Base-by-base conservation (phyloP, 2,329 filamentous ascomycete species). In the Cytospora leucostoma region DNA sequence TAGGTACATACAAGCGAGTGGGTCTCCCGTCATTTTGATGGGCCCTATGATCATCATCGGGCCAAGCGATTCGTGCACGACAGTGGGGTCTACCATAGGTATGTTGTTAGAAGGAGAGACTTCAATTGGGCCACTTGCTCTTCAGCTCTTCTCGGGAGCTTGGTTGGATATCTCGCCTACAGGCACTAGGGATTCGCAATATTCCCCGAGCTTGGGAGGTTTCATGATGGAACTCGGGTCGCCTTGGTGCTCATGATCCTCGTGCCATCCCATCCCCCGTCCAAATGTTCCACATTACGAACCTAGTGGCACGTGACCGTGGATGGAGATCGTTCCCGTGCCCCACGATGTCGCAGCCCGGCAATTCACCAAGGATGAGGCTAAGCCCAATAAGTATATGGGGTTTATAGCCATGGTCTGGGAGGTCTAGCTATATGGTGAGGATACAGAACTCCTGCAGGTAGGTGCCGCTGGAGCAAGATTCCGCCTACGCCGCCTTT, bases 221-320 rank as follows among this genome's bases (percentile, higher is more conserved):
- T 64, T 59, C 59, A 64, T 50, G 62, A 52, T 62, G 54, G 50
- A 57, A 53, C 63, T 44, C 59, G 62, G 47, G 37, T 53, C 51
- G 51, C 50, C 35, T 54, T 58, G 54, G 54, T 35, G 33, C 27
- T 32, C 7, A 35, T 33, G n/a, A 38, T 51, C 49, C 51, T 52
- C 34, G 49, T 62, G 60, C 47, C 40, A 49, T 60, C 35, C 35
- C 58, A 27, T 27, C 34, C 51, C 7, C 50, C 35, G 17, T 54
- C 35, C 7, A 37, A 19, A 12, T 51, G 54, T 60, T 35, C 58
- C 51, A 54, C 59, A 38, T 34, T 33, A 44, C 32, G 59, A 57
- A 40, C 44, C 38, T 32, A 33, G 12, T 32, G 33, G 49, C 47
- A 40, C 55, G 50, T 55, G 59, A 57, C 37, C 21, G 10, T 11